Evolutionary conservation across 495 filamentous ascomycete genomes (phyloP), one percentile per base, ranked within the genome.

Genomic region (Aspergillus cristatus): DNA sequence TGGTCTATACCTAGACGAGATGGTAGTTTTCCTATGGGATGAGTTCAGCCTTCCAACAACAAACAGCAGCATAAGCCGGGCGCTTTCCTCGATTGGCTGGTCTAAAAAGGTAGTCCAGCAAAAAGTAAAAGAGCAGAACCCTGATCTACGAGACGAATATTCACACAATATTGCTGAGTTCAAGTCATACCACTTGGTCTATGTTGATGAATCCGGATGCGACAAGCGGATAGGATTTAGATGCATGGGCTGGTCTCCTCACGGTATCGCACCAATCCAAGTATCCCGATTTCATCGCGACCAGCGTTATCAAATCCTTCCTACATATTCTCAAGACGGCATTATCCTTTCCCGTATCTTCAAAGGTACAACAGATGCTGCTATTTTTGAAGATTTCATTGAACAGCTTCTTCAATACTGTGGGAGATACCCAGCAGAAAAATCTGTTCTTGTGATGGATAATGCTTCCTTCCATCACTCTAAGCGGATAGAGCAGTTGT

Each of bases 381-480:
- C 30, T 16, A 32, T 60, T n/a, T 67, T 63, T 42, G 45, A 63
- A 41, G 51, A 58, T 36, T 66, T 62, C 43, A 45, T 60, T 22
- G 53, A 68, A 37, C 39, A 64, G 45, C 20, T 24, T 4, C 46
- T 55, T n/a, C 48, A 31, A 16, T 40, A 60, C 28, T 58, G 42
- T 34, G 42, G 48, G 28, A 53, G 26, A 44, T 67, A 37, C 44
- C 61, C 52, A 10, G 50, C 56, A 38, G 59, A 46, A 18, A 60
- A 55, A 20, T 68, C 51, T 11, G 60, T 68, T 18, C 33, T 68
- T 25, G 37, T 68, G 3, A 30, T 30, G 28, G 28, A 65, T 37
- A 64, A 65, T 50, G 53, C 51, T 14, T 61, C 56, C 13, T 55
- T 63, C 37, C 47, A 64, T 40, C 45, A 51, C 37, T 53, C 36